A percentile compares a stretch with the other conserved stretches of the same genome.
Evolutionary conservation across 1,139 yeast species (phyloP).

Genomic region (Wickerhamiella infanticola): DNA sequence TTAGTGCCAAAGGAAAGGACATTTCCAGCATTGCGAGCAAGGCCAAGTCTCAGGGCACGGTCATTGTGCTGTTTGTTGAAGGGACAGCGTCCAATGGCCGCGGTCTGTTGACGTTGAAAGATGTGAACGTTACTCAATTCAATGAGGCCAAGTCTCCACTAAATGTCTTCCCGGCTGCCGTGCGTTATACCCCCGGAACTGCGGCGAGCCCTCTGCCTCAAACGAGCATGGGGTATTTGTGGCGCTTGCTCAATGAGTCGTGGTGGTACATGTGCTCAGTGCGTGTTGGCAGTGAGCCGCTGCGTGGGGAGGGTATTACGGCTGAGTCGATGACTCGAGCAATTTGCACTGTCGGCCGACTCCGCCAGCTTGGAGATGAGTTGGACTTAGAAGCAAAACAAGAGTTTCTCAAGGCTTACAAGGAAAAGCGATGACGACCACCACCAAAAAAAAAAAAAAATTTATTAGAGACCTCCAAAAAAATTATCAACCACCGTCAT

Average conservation of each 20-base stretch:
- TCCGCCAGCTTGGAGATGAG: conserved; percentile 22
- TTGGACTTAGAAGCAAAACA: conserved; percentile 20
- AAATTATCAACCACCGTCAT: no score
- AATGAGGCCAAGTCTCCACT: neutral
- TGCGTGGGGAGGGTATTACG: conserved; percentile 6
- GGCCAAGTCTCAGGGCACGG: conserved; percentile 17
- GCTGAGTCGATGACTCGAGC: conserved; percentile 7
- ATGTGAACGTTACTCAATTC: conserved; percentile 9
- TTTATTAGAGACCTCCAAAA: no score
- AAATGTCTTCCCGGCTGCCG: conserved; percentile 17
- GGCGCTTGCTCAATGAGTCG: conserved; percentile 9
- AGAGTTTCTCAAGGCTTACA: conserved; percentile 15
- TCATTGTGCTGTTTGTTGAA: conserved; percentile 24
- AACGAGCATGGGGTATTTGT: conserved; percentile 9
- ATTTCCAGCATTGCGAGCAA: conserved; percentile 13
- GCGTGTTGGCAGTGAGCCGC: conserved; percentile 10
- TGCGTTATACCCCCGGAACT: conserved; percentile 21
- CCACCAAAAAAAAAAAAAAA: no score
- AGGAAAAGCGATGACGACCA: neutral
- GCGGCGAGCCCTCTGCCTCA: conserved; percentile 17
- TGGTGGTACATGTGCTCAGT: conserved; percentile 15
- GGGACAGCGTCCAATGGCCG: conserved; percentile 30
- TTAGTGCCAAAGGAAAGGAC: conserved; percentile 2
- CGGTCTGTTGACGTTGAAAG: conserved; percentile 22
- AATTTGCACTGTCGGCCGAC: conserved; percentile 20